Evolutionary conservation across 2,329 filamentous ascomycete genomes (phyloP), one percentile per base, ranked within the genome.

Genomic region (Verruconis gallopava): DNA sequence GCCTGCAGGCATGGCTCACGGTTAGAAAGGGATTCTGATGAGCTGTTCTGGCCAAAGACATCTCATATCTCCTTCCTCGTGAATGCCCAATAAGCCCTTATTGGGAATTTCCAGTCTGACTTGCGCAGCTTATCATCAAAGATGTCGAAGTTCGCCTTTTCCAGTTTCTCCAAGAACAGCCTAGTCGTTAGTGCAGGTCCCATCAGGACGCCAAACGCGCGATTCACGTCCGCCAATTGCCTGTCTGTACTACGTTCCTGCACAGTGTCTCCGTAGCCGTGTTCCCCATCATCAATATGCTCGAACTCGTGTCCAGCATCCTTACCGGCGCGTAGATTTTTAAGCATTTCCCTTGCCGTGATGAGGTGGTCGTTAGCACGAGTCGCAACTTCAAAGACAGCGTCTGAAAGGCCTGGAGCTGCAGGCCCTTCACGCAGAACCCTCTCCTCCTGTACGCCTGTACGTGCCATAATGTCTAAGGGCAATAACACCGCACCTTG

Each of bases 281-380:
- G 74, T 41, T 68, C 58, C 53, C 73, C 72, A 55, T 94, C 85
- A 21, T 77, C 75, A 46, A 81, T 72, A 55, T 95, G 84, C 62
- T 96, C 89, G 57, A 89, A 95, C 4, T 84, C 85, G 57, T 95
- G 89, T 0, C 81, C 85, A 0, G 84, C 75, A 38, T 77, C 78
- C 50, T 81, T 64, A 2, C 86, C 85, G 3, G 76, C 77, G 42
- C 75, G 75, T 15, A 94, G 64, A 52, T 83, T 85, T 54, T 77
- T 79, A 46, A 96, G 61, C 86, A 98, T 94, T 58, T 94, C 85
- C 45, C 86, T 71, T 2, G 83, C 89, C 0, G 89, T 96, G 50
- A 95, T 93, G 22, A 98, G 68, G 61, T 98, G 91, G 57, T 98
- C 91, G 55, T 93, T 93, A 4, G 91, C 91, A 28, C 89, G 75